Evolutionary conservation across 2,329 filamentous ascomycete genomes (phyloP), one percentile per base, ranked within the genome.

Genomic region (Venturia effusa): DNA sequence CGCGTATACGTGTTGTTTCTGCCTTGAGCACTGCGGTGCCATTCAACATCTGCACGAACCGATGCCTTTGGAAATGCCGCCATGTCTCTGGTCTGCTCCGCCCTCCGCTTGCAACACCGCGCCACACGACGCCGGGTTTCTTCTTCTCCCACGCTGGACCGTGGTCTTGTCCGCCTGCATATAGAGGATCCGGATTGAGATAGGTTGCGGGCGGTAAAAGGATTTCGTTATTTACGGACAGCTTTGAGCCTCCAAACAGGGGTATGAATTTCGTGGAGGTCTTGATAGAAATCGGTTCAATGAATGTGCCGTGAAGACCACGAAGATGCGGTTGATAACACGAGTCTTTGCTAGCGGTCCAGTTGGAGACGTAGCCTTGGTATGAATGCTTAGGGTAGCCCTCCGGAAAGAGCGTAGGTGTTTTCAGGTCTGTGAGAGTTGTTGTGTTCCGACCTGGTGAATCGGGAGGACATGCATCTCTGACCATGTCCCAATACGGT

Each of bases 31-130:
- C 77, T 64, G 79, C 80, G 8, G 86, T 88, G 13, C 78, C 82
- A 68, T 92, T 91, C 70, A 86, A 82, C 85, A 91, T 88, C 57
- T 84, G 79, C 1, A 90, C 81, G 70, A 92, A 89, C 1, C 89
- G 86, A 70, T 91, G 88, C 3, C 88, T 84, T 67, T 92, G 88
- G 70, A 90, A 91, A 0, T 84, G 82, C 13, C 79, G 82, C 88
- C 88, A 92, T 68, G 86, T 90, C 34, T 80, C 72, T 32, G 70
- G 69, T 27, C 70, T 74, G 67, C 80, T 79, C 6, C 78, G 73
- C 2, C 80, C 80, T 2, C 80, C 80, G 4, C 75, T 76, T 7
- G 78, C 79, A 7, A 71, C 72, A 11, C 80, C 80, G 51, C 80
- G 76, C 80, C 80, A 82, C 15, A 80, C 70, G 19, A 77, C 66